Evolutionary conservation across 345 rosid genomes (phyloP), one percentile per base, ranked within the genome.

Genomic region (Populus nigra): DNA sequence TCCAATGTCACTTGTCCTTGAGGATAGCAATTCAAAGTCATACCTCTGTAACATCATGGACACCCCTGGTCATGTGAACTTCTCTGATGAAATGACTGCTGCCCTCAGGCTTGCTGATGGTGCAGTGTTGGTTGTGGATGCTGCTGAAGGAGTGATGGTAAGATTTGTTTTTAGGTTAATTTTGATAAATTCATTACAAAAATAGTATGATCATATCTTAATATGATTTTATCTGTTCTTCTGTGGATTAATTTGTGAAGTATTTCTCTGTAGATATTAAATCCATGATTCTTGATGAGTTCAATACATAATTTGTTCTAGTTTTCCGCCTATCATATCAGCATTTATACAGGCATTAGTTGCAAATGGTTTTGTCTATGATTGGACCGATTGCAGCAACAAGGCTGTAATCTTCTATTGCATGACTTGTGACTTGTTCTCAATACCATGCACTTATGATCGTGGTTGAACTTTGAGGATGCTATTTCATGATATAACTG

Each of bases 1-100:
- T 72, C 98, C 98, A 8, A 96, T 96, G 98, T 92, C 99, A 6
- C 96, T 96, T 74, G 99, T 96, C 36, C 93, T 96, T 27, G 99
- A 93, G 82, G 98, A 93, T 80, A 90, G 97, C 83, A 93, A 92
- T 77, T 90, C 96, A 8, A 96, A 96, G 79, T 93, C 99, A 0
- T 93, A 90, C 78, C 91, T 96, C 6, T 96, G 94, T 76, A 96
- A 96, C 87, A 84, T 93, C 82, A 88, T 93, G 86, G 99, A 96
- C 84, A 88, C 99, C 10, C 99, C 99, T 50, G 99, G 99, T 74
- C 98, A 96, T 85, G 96, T 79, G 69, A 91, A 89, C 62, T 89
- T 91, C 85, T 91, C 95, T 63, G 95, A 91, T 77, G 95, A 91
- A 84, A 88, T 91, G 95, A 89, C 90, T 61, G 95, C 95, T 83